phyloP scores from a whole-genome alignment of 1,284 basidiomycete species.

The Ganoderma lucidum region DNA sequence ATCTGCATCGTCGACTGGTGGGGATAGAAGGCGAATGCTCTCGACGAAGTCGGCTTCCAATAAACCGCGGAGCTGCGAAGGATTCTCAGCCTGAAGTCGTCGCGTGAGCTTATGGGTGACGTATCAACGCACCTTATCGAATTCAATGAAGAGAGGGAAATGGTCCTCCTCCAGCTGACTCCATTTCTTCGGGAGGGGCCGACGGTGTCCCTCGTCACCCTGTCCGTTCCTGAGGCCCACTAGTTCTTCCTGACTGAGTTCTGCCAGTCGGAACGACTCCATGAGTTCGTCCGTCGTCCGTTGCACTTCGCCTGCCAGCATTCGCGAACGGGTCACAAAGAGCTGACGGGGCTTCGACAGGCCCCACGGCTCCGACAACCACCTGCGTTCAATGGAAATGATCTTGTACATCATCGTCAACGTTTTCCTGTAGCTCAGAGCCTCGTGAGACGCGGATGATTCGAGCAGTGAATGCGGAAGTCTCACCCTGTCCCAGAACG shows the following conservation, averaged over 20 bases:
- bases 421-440: constrained; percentile 61
- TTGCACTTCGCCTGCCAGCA: constrained; percentile 69
- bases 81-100: not conserved
- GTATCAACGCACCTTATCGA: constrained; percentile 57
- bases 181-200: constrained; percentile 61
- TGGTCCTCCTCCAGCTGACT: constrained; percentile 64
- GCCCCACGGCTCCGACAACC: constrained; percentile 44
- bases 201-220: constrained; percentile 41
- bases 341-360: constrained; percentile 59
- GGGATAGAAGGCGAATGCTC: not conserved
- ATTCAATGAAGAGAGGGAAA: constrained; percentile 77
- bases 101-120: not conserved
- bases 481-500: constrained; percentile 64
- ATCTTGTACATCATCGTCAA: constrained; percentile 80
- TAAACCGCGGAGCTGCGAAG: not conserved
- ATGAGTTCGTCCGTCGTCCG: constrained; percentile 65
- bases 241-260: constrained; percentile 49
- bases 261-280: constrained; percentile 52
- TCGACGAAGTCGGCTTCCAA: not conserved
- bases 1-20: not conserved
- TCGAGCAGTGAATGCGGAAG: not conserved
- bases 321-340: constrained; percentile 73
- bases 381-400: constrained; percentile 64
- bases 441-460: not conserved
- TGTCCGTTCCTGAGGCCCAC: constrained; percentile 32